Percentiles rank a stretch among this genome's conserved stretches.
Evolutionary conservation across 257 asterid species (phyloP).

Genomic region (Lycium barbarum): DNA sequence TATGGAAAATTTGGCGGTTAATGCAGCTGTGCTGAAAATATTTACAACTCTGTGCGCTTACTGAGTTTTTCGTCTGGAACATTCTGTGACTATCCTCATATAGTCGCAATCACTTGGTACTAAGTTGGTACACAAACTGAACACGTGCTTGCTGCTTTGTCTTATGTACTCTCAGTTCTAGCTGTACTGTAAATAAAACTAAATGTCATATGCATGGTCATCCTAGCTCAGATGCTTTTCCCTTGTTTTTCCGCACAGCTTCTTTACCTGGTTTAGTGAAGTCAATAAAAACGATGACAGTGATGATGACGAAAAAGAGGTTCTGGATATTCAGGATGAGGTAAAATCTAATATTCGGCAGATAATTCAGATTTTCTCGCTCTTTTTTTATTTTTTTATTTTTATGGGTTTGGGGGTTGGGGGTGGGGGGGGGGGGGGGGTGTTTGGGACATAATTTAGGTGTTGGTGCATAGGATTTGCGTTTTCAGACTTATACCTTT

Average conservation of each 20-base stretch:
- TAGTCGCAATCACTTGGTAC: background rate
- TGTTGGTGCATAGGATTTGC: background rate
- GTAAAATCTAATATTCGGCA: constrained; percentile 41
- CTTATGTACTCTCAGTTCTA: background rate
- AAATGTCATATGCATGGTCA: constrained; percentile 1
- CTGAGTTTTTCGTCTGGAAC: background rate
- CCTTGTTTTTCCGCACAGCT: constrained; percentile 57
- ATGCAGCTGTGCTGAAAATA: background rate
- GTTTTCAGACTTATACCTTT: background rate
- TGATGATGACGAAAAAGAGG: constrained; percentile 54
- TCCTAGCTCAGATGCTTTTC: constrained; percentile 12
- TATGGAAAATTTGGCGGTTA: background rate
- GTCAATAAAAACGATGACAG: constrained; percentile 66
- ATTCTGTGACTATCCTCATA: background rate
- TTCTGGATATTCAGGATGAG: constrained; percentile 71
- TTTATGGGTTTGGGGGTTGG: background rate
- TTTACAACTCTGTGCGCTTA: constrained; percentile 13
- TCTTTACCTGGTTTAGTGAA: constrained; percentile 85
- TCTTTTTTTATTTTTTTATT: background rate
- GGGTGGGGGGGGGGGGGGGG: background rate
- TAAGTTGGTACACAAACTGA: background rate
- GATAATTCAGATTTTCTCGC: background rate
- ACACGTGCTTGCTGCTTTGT: background rate
- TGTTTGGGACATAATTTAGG: background rate
- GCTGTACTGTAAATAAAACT: background rate